A percentile compares a stretch with the other conserved stretches of the same genome.
Evolutionary conservation across 371 early-diverging fungal genomes (phyloP).

Genomic region (Lichtheimia corymbifera): DNA sequence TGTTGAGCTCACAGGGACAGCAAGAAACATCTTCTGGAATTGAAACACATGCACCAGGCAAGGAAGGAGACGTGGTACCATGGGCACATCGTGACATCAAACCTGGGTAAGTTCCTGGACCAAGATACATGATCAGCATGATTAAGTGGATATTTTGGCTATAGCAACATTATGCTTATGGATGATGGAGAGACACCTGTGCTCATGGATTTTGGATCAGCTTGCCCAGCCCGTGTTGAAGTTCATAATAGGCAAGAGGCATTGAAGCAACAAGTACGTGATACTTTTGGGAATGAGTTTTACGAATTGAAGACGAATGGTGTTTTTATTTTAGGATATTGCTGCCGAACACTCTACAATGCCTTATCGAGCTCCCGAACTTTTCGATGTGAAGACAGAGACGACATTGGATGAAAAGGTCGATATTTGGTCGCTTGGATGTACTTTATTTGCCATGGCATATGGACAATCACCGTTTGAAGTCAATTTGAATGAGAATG

Average conservation of each 20-base stretch:
- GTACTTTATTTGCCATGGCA: conserved; percentile 75
- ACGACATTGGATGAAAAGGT: conserved; percentile 67
- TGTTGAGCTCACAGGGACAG: conserved; percentile 55
- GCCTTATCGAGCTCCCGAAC: conserved; percentile 81
- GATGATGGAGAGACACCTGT: conserved; percentile 71
- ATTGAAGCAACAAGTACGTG: conserved; percentile 58
- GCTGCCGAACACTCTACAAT: conserved; percentile 77
- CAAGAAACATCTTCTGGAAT: conserved; percentile 44
- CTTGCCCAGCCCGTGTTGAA: conserved; percentile 56
- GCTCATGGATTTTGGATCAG: conserved; percentile 82
- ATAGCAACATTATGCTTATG: conserved; percentile 58
- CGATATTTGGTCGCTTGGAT: conserved; percentile 84
- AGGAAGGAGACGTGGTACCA: conserved; percentile 43
- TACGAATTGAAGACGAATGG: neutral
- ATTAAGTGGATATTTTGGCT: neutral
- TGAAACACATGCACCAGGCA: conserved; percentile 19
- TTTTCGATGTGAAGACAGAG: conserved; percentile 77
- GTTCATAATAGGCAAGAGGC: conserved; percentile 66
- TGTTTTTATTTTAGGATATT: conserved; percentile 44
- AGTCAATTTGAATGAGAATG: conserved; percentile 64
- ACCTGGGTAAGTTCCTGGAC: conserved; percentile 58
- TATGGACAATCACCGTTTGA: conserved; percentile 79
- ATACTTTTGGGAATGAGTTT: no score
- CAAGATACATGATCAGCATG: neutral
- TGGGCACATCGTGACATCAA: conserved; percentile 84